phyloP scores from a whole-genome alignment of 257 asterid species.

The Solanum etuberosum region DNA sequence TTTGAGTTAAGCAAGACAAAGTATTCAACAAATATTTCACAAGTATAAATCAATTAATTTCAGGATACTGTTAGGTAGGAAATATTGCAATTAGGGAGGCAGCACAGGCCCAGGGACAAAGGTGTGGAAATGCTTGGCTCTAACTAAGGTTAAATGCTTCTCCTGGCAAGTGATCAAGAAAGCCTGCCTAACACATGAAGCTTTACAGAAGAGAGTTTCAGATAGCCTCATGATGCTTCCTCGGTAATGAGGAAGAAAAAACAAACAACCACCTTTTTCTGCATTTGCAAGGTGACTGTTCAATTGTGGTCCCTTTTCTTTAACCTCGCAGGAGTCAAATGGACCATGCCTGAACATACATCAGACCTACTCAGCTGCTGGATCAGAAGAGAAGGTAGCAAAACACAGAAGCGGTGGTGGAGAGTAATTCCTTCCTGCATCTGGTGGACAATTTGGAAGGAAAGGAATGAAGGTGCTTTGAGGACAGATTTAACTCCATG shows the following conservation, averaged over 20 bases:
- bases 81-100: not conserved
- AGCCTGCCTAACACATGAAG: not conserved
- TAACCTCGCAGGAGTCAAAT: not conserved
- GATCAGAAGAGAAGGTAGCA: not conserved
- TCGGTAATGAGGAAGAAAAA: not conserved
- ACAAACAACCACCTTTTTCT: not conserved
- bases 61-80: not conserved
- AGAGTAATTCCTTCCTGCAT: not conserved
- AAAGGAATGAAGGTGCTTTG: not conserved
- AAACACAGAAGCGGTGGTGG: not conserved
- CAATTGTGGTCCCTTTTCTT: not conserved
- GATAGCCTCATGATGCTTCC: not conserved
- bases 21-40: not conserved
- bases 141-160: not conserved
- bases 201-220: not conserved
- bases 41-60: not conserved
- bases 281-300: not conserved
- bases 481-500: not conserved
- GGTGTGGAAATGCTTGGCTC: not conserved
- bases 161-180: not conserved
- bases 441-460: not conserved
- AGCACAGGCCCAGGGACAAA: not conserved
- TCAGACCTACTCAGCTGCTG: not conserved
- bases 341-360: not conserved
- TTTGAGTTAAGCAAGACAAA: not conserved